Conservation (phyloP, 352 stramenopile species). For the Thalassiosira exigua region DNA sequence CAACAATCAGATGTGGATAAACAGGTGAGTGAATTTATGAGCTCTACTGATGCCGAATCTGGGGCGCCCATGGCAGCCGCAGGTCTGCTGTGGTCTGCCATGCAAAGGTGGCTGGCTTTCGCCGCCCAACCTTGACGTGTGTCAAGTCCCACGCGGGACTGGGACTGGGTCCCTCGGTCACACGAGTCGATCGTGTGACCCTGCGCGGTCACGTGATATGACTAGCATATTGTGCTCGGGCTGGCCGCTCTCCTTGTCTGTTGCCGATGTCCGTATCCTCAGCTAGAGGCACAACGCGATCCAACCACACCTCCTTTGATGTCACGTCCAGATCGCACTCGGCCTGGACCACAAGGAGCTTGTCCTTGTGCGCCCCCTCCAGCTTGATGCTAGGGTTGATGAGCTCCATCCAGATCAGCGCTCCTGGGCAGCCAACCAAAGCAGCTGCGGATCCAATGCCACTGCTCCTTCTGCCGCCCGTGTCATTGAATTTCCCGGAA, state of each 20-base stretch:
- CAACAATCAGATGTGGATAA: too few relatives aligned
- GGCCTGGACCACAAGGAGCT: constrained; percentile 53
- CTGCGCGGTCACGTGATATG: too few relatives aligned
- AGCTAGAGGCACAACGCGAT: constrained; percentile 22
- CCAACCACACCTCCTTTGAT: constrained; percentile 72
- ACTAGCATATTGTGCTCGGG: constrained; percentile 2
- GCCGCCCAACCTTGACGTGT: too few relatives aligned
- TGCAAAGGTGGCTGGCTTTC: too few relatives aligned
- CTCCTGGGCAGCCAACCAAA: constrained; percentile 36
- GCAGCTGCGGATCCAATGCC: too few relatives aligned
- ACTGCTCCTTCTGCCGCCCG: neutral
- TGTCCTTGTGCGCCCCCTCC: constrained; percentile 56
- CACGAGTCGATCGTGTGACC: too few relatives aligned
- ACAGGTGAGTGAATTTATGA: too few relatives aligned
- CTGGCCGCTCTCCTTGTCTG: constrained; percentile 40
- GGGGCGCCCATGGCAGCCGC: too few relatives aligned
- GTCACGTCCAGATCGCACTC: constrained; percentile 56
- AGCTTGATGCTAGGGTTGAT: constrained; percentile 72
- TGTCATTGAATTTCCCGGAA: constrained; percentile 5
- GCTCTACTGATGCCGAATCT: too few relatives aligned
- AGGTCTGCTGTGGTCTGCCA: too few relatives aligned
- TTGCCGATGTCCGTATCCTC: constrained; percentile 54
- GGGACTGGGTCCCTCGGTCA: too few relatives aligned
- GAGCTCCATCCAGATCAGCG: constrained; percentile 60
- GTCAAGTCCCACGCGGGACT: too few relatives aligned